A percentile compares a stretch with the other conserved stretches of the same genome.
Evolutionary conservation across 2,329 filamentous ascomycete genomes (phyloP).

Genomic region (Paracamarosporium sp.): DNA sequence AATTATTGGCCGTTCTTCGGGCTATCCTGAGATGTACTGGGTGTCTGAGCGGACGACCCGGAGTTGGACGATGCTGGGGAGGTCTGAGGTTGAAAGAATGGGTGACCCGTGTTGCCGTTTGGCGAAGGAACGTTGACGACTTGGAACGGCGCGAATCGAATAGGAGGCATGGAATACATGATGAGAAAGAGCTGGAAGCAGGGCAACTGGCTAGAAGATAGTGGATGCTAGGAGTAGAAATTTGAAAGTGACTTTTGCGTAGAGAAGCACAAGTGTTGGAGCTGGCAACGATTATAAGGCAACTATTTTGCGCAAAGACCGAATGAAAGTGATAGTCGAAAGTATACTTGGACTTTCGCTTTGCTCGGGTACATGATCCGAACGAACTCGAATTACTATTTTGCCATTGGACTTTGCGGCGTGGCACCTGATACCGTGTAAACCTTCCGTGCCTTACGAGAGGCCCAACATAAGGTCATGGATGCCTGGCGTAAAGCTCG

Average conservation of each 20-base stretch:
- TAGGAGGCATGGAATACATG: slow-evolving; percentile 28
- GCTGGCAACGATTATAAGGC: background rate
- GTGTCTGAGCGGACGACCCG: slow-evolving; percentile 4
- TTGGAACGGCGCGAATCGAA: slow-evolving; percentile 40
- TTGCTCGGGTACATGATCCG: slow-evolving; percentile 1
- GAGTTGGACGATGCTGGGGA: slow-evolving; percentile 10
- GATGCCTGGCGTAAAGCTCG: background rate
- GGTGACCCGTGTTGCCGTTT: slow-evolving; percentile 19
- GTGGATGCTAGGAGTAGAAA: background rate
- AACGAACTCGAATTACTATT: background rate
- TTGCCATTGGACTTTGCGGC: slow-evolving; percentile 3
- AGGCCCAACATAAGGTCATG: background rate
- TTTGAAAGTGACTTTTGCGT: background rate
- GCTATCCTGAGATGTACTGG: background rate
- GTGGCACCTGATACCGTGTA: slow-evolving; percentile 11
- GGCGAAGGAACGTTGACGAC: slow-evolving; percentile 27
- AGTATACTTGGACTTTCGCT: background rate
- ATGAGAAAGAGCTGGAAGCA: background rate
- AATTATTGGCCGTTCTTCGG: slow-evolving; percentile 2
- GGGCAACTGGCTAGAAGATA: background rate
- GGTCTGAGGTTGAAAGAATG: slow-evolving; percentile 28
- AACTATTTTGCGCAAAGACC: background rate
- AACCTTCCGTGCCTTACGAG: background rate
- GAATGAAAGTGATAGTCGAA: background rate
- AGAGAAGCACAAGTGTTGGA: background rate